Base-by-base conservation (phyloP, 352 stramenopile genomes). In the Pseudoperonospora humuli region DNA sequence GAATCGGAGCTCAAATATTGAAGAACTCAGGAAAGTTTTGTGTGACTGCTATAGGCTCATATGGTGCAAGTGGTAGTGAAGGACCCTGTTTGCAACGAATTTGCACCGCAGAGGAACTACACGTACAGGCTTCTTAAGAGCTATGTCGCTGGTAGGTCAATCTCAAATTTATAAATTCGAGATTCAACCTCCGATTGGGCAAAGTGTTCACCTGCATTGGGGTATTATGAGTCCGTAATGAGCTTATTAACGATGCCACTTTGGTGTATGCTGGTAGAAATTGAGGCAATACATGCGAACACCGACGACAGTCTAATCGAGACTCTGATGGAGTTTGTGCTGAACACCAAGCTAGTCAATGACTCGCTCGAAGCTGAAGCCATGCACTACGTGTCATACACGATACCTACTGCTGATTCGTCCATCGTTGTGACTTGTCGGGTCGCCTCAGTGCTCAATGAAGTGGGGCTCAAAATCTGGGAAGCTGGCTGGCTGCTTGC, bases 391-490 rank as follows among this genome's bases (percentile, higher is more conserved):
- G 71, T 87, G 18, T 84, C 75, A 5, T 91, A 75, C 45, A 67
- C 60, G 0, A 48, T 88, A 11, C 58, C 59, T 1, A 47, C 32
- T 3, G n/a, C 44, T 10, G 28, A 45, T 7, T 24, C 38, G 9
- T 45, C 28, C 11, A 11, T 53, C 21, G 61, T 80, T 13, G 64
- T 91, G 31, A 87, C 75, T 18, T 88, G 75, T 48, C 72, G 79
- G 28, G 79, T 92, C 24, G 77, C 79, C 3, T 84, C 75, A 0
- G 65, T 86, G 33, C 78, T 86, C 34, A 92, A 92, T 38, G 79
- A 92, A 5, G 79, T 92, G 10, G 79, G 79, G 3, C 64, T 92
- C 15, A 89, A 85, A 50, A 67, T 92, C 26, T 92, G 79, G 79
- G 72, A 92, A 51, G 79, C 79, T 5, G 75, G 70, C 0, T 89